Base-by-base conservation (phyloP, 768 basidiomycete genomes). In the Kwoniella dendrophila region DNA sequence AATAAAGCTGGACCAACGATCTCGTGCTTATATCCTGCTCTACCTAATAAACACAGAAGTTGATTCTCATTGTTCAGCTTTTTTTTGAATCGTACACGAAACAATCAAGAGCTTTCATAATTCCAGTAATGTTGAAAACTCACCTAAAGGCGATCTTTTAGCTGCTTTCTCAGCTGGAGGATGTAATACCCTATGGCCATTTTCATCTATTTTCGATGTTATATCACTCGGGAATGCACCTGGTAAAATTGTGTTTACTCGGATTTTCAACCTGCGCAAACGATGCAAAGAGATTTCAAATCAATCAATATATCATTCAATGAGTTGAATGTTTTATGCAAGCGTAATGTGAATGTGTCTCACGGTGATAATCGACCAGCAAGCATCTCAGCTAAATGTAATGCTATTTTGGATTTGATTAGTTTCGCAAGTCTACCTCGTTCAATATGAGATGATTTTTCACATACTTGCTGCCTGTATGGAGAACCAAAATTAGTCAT, bases 1-100 rank as follows among this genome's bases (percentile, higher is more conserved):
- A 74, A 38, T 12, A 74, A 11, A 22, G 57, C 66, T 24, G 72
- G 72, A 32, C 72, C 72, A 16, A 60, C 70, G 27, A 74, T 74
- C 57, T 74, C 72, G 18, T 61, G 51, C 32, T 58, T 55, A 18
- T 50, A n/a, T 27, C 72, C 72, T 8, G 55, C 59, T 38, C 72
- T 62, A 32, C 72, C 71, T 49, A 18, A n/a, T n/a, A n/a, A n/a
- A n/a, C n/a, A n/a, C n/a, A n/a, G n/a, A n/a, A n/a, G n/a, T n/a
- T n/a, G n/a, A n/a, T n/a, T n/a, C n/a, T n/a, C n/a, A n/a, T n/a
- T n/a, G 11, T 45, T 45, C 44, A 51, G 32, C 49, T 51, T n/a
- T n/a, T n/a, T n/a, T n/a, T n/a, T n/a, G n/a, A n/a, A n/a, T n/a
- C n/a, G n/a, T n/a, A n/a, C n/a, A n/a, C n/a, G n/a, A n/a, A n/a